These are phyloP conservation scores for Endothia cerciana DNA, from an alignment of 2,329 filamentous ascomycete genomes.

Conservation along the genomic window DNA sequence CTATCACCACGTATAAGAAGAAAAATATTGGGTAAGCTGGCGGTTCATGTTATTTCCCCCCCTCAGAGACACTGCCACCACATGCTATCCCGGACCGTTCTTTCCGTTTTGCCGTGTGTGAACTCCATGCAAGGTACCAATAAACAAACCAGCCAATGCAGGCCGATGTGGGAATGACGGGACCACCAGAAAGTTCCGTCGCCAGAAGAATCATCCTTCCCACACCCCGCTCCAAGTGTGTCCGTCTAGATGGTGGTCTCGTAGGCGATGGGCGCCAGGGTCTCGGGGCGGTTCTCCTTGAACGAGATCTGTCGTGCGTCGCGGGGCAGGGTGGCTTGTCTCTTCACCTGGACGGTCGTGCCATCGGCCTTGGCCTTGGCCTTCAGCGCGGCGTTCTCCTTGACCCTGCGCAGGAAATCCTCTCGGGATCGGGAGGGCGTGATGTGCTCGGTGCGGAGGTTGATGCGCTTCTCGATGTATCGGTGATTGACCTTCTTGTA, in stretches of 20 bases:
- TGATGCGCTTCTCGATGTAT: constrained; percentile 99
- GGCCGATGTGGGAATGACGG: constrained; percentile 34
- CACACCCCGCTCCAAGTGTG: constrained; percentile 37
- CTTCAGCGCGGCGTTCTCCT: constrained; percentile 92
- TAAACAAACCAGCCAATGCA: too few relatives aligned
- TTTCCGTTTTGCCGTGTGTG: constrained; percentile 40
- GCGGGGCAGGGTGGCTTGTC: constrained; percentile 79
- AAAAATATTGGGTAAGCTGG: constrained; percentile 31
- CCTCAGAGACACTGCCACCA: constrained; percentile 40
- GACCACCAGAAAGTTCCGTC: constrained; percentile 20
- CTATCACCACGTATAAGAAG: constrained; percentile 20
- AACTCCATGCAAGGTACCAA: constrained; percentile 42
- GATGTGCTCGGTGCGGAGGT: constrained; percentile 98
- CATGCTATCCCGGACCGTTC: constrained; percentile 39
- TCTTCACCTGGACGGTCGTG: constrained; percentile 88
- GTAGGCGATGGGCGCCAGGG: constrained; percentile 88
- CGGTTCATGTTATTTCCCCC: constrained; percentile 38
- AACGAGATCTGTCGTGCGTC: constrained; percentile 78
- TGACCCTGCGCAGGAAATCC: constrained; percentile 95
- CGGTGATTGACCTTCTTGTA: constrained; percentile 99
- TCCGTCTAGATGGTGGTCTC: constrained; percentile 90
- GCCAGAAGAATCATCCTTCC: constrained; percentile 29
- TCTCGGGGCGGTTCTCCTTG: constrained; percentile 86
- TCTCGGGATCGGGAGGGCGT: constrained; percentile 91
- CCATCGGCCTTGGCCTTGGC: constrained; percentile 91